Evolutionary conservation across 2,329 filamentous ascomycete genomes (phyloP), one percentile per base, ranked within the genome.

Genomic region (Pseudogymnoascus verrucosus): DNA sequence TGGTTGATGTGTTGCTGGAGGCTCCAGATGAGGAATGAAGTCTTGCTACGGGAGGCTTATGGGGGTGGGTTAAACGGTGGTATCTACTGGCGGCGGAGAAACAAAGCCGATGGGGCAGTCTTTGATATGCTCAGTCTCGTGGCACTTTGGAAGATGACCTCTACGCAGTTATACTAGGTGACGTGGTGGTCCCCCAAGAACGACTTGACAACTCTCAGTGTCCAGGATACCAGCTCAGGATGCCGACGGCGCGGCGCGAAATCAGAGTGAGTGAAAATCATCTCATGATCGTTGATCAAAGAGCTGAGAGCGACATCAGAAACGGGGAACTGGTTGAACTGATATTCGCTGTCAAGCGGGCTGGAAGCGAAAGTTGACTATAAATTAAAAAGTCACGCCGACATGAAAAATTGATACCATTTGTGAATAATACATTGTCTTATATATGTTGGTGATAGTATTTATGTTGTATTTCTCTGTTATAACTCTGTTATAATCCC

Each of bases 231-330:
- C 2, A 19, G 51, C 10, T 34, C 51, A 34, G 10, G 51, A 34
- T 57, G n/a, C 51, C n/a, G n/a, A 21, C 10, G 14, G 8, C 19
- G 51, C 16, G 26, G 28, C 16, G 28, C 28, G 10, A 57, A 57
- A 5, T 21, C 51, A 31, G n/a, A 5, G 23, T 34, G 28, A 10
- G 28, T 31, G 28, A 19, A 34, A 54, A 14, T 5, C 5, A 57
- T 23, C 28, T n/a, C n/a, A 61, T 75, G 36, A 70, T 69, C 1
- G 68, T 70, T 8, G 73, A 74, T 8, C 71, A 71, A 36, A 69
- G 63, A 61, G 74, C 34, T 4, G 26, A 31, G 8, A 7, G 34
- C 31, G 36, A 60, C 5, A 36, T 60, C 47, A 5, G 63, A 63
- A 21, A 65, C 10, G 14, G 65, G 59, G 11, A 64, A 63, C 6